These are phyloP conservation scores for Panicum miliaceum DNA, from an alignment of 176 grass and related monocot species.

Conservation along the genomic window DNA sequence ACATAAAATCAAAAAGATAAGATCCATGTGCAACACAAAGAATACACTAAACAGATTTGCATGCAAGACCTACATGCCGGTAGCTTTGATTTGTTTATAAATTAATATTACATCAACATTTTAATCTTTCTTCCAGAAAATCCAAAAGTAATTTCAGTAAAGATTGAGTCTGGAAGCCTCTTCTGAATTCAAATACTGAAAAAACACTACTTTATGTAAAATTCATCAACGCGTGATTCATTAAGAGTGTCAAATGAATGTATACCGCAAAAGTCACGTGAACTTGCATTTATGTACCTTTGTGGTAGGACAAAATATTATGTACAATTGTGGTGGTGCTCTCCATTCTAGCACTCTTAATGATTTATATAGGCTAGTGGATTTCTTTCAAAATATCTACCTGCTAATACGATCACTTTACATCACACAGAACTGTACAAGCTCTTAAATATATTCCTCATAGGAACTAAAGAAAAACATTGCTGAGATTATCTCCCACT, in stretches of 20 bases:
- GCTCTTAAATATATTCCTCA: background rate
- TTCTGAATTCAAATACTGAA: background rate
- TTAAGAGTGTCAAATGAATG: background rate
- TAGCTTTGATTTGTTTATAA: background rate
- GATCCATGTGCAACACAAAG: background rate
- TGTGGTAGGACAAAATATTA: slow-evolving; percentile 22
- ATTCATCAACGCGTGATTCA: slow-evolving; percentile 20
- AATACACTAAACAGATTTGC: background rate
- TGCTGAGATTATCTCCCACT: slow-evolving; percentile 54
- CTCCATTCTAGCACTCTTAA: background rate
- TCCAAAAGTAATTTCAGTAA: background rate
- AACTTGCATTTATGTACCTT: slow-evolving; percentile 26
- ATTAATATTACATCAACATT: background rate
- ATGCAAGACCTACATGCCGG: background rate
- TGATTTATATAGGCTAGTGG: background rate
- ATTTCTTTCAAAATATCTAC: background rate
- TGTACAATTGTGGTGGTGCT: slow-evolving; percentile 4
- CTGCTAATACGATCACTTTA: slow-evolving; percentile 19
- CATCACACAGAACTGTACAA: slow-evolving; percentile 20
- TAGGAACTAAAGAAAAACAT: background rate
- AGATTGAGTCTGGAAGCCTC: background rate
- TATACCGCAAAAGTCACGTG: background rate
- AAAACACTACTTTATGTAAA: background rate
- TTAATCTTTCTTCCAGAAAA: background rate
- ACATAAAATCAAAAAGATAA: background rate